phyloP scores from a whole-genome alignment of 768 basidiomycete genomes.

The Boletus reticulatus region DNA sequence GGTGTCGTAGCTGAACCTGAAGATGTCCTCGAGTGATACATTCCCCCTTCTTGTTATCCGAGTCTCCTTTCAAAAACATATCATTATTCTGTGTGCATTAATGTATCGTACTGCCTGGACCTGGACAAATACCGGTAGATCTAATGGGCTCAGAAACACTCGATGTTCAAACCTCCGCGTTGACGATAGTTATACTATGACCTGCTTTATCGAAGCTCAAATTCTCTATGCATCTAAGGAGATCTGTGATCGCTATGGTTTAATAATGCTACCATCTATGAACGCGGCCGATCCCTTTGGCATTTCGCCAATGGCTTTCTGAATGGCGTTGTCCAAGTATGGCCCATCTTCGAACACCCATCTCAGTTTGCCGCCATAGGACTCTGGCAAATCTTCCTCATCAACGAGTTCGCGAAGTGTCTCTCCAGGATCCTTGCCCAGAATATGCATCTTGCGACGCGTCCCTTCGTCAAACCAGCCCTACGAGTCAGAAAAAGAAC shows the following conservation, averaged over 20 bases:
- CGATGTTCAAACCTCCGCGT: no score
- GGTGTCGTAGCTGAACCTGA: conserved; percentile 65
- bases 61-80: conserved; percentile 12
- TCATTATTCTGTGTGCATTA: conserved; percentile 27
- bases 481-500: conserved; percentile 28
- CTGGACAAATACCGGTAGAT: conserved; percentile 6
- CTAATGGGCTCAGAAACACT: conserved; percentile 4
- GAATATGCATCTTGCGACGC: conserved; percentile 71
- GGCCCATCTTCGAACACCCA: conserved; percentile 73
- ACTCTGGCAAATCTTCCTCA: conserved; percentile 52
- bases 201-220: no score
- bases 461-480: conserved; percentile 82
- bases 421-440: conserved; percentile 58
- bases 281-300: conserved; percentile 58
- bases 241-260: conserved; percentile 11
- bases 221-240: no score
- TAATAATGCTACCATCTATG: conserved; percentile 40
- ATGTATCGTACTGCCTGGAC: conserved; percentile 25
- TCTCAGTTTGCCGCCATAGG: conserved; percentile 72
- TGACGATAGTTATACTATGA: no score
- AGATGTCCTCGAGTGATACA: conserved; percentile 41
- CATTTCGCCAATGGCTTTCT: conserved; percentile 43
- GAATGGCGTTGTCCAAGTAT: conserved; percentile 54
- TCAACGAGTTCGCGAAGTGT: conserved; percentile 51
- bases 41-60: neutral